Conservation (phyloP, 1,139 yeast genomes). For the Lodderomyces margitis region DNA sequence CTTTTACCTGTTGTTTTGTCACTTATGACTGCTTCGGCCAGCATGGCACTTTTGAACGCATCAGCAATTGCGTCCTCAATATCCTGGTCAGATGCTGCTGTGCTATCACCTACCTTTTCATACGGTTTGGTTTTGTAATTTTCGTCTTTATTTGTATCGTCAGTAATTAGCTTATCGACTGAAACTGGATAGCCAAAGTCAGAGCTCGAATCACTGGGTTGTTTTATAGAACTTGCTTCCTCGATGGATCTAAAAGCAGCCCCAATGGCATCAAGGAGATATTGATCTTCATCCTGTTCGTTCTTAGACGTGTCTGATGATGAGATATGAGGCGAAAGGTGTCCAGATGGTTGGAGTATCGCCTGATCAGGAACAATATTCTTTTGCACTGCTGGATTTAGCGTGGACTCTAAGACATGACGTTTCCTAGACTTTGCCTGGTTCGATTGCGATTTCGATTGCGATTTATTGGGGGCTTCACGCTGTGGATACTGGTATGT, state of each 20-base stretch:
- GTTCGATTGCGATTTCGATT: neutral
- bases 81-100: constrained; percentile 12
- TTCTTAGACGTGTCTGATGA: neutral
- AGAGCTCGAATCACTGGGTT: too few relatives aligned
- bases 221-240: constrained; percentile 15
- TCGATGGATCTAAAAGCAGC: neutral
- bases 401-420: too few relatives aligned
- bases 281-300: constrained; percentile 17
- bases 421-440: neutral
- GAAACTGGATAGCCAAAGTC: too few relatives aligned
- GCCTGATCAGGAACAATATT: too few relatives aligned
- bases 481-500: too few relatives aligned
- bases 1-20: neutral
- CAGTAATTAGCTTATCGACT: neutral
- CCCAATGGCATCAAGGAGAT: constrained; percentile 27
- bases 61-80: constrained; percentile 34
- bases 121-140: neutral
- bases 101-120: constrained; percentile 29
- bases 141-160: neutral
- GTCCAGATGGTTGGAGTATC: too few relatives aligned
- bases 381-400: too few relatives aligned
- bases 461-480: neutral
- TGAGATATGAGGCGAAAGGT: neutral
- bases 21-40: constrained; percentile 1
- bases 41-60: constrained; percentile 32